These are phyloP conservation scores for Aureobasidium sp. DNA, from an alignment of 2,329 filamentous ascomycete species.

Conservation along the genomic window DNA sequence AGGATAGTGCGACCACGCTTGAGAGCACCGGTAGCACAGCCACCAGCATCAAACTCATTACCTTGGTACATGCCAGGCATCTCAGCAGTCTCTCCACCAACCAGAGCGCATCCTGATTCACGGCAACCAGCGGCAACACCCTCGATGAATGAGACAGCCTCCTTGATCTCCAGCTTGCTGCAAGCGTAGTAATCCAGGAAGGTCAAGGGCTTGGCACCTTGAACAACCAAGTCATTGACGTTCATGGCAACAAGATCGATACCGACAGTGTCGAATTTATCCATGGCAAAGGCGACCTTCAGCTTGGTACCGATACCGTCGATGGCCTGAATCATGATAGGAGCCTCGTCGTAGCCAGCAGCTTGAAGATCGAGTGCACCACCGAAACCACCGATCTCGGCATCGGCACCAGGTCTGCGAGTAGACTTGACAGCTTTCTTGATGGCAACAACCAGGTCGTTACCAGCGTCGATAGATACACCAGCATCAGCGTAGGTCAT, in stretches of 20 bases:
- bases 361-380: slow-evolving; percentile 71
- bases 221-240: slow-evolving; percentile 93
- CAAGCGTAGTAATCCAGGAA: slow-evolving; percentile 98
- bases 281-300: slow-evolving; percentile 84
- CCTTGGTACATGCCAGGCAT: slow-evolving; percentile 92
- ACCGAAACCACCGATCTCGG: slow-evolving; percentile 91
- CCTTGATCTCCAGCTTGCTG: slow-evolving; percentile 70
- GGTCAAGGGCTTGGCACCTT: slow-evolving; percentile 88
- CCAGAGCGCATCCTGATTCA: slow-evolving; percentile 75
- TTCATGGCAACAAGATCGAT: slow-evolving; percentile 99
- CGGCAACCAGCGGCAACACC: slow-evolving; percentile 84
- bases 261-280: slow-evolving; percentile 88
- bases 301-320: slow-evolving; percentile 96
- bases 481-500: slow-evolving; percentile 90
- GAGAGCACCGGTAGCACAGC: slow-evolving; percentile 81
- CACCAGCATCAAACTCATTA: slow-evolving; percentile 88
- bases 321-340: slow-evolving; percentile 85
- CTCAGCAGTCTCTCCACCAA: slow-evolving; percentile 96
- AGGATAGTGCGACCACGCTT: slow-evolving; percentile 56
- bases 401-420: slow-evolving; percentile 75
- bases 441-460: slow-evolving; percentile 85
- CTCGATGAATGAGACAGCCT: slow-evolving; percentile 74
- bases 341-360: slow-evolving; percentile 64
- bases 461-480: slow-evolving; percentile 90
- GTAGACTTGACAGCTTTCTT: slow-evolving; percentile 84